Percentiles rank a stretch among this genome's conserved stretches.
Evolutionary conservation across 208 protist species (phyloP).

Genomic region (Leishmania aethiopica): DNA sequence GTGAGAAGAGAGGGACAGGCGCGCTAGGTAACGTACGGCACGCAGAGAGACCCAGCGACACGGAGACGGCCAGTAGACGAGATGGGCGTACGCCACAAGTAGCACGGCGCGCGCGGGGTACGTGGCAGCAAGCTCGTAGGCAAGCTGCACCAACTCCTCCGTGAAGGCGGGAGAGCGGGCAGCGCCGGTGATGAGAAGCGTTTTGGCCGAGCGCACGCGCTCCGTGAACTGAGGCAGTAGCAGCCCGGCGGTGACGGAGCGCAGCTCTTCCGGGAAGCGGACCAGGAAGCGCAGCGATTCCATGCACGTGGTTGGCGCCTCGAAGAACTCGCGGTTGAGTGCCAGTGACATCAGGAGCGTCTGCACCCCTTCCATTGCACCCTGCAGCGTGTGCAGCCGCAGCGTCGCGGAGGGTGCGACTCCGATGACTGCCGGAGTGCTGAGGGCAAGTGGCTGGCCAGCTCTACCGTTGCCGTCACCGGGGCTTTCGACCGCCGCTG

Average conservation of each 20-base stretch:
- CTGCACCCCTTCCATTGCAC: conserved; percentile 13
- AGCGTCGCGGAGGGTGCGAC: not conserved
- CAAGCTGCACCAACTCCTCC: conserved; percentile 23
- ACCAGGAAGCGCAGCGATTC: conserved; percentile 14
- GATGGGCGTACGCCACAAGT: conserved; percentile 15
- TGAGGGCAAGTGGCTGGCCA: not conserved
- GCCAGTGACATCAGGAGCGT: conserved; percentile 1
- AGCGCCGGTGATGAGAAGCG: not conserved
- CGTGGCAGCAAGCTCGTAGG: conserved; percentile 17
- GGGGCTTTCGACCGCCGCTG: not conserved
- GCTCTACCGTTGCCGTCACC: not conserved
- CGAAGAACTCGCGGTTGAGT: not conserved
- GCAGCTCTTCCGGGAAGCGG: conserved; percentile 26
- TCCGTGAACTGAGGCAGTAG: conserved; percentile 2
- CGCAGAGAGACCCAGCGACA: conserved; percentile 11
- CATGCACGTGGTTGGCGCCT: conserved; percentile 6
- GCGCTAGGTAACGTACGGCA: conserved; percentile 13
- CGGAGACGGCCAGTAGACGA: conserved; percentile 24
- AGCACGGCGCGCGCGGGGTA: conserved; percentile 21
- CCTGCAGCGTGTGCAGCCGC: conserved; percentile 18
- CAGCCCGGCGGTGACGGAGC: conserved; percentile 7
- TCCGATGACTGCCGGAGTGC: not conserved
- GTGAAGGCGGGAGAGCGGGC: conserved; percentile 12
- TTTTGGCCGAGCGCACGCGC: not conserved
- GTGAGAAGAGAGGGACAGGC: conserved; percentile 8